Evolutionary conservation across 768 basidiomycete genomes (phyloP), one percentile per base, ranked within the genome.

Genomic region (Boletus rufocinnamomeus): DNA sequence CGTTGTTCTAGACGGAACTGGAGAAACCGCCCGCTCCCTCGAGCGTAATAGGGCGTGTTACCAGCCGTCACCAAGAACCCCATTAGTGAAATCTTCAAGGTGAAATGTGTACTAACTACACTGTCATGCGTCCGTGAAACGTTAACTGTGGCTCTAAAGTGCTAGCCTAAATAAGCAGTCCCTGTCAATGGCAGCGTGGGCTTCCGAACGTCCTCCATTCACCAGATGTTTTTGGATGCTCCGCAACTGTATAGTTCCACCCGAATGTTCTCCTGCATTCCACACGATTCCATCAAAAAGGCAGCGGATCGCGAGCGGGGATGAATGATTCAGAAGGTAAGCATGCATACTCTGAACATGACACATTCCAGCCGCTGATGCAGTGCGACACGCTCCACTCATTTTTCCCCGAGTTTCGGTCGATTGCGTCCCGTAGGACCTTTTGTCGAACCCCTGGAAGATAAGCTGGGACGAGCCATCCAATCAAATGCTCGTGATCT

Each of bases 351-450:
- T 30, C 32, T 16, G 56, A n/a, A 50, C 43, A 41, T 34, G 32
- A 34, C 46, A 25, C 35, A 13, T 46, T 45, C 34, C 4, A 38
- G 17, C 17, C 10, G n/a, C n/a, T 51, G 19, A 23, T 10, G 28
- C n/a, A 3, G 34, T 8, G n/a, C n/a, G n/a, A n/a, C n/a, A n/a
- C 19, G 14, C 43, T 54, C 52, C 50, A 45, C 11, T 56, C 50
- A 27, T 47, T 64, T 38, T 70, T 57, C 19, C 72, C 70, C 32
- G 68, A 69, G 60, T 76, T 76, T 55, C 51, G 74, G 64, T 37
- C 37, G 27, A 59, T 66, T 35, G 27, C 41, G 57, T 57, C 48
- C 43, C 35, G 13, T 10, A 13, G 4, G 17, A 16, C 23, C 19
- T 40, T 48, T 47, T 35, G 34, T 30, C 52, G 8, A 47, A 6